These are phyloP conservation scores for Candida ascalaphidarum DNA, from an alignment of 805 yeast species.

Conservation along the genomic window DNA sequence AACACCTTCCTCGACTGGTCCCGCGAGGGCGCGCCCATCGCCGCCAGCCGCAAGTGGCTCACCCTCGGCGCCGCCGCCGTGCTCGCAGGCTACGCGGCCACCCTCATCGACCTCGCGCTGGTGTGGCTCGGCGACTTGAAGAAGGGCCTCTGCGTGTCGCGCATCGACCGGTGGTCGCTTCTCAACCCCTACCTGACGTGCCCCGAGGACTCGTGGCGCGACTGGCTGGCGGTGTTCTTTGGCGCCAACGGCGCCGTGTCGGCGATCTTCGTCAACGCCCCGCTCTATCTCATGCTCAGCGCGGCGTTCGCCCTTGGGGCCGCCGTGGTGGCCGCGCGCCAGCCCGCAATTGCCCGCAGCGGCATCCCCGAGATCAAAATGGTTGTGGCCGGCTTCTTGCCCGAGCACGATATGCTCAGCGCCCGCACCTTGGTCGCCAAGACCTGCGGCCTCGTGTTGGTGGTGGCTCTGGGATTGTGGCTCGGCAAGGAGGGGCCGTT, in stretches of 20 bases:
- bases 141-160: conserved; percentile 41
- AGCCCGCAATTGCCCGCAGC: conserved; percentile 29
- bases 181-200: conserved; percentile 35
- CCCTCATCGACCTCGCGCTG: conserved; percentile 40
- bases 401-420: conserved; percentile 40
- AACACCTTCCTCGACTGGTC: conserved; percentile 46
- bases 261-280: conserved; percentile 21
- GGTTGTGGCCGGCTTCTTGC: conserved; percentile 59
- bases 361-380: conserved; percentile 74
- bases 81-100: conserved; percentile 39
- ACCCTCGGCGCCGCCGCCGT: conserved; percentile 38
- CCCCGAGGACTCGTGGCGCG: conserved; percentile 30
- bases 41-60: conserved; percentile 42
- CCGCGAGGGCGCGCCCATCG: no score
- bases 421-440: conserved; percentile 46
- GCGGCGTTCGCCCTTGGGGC: conserved; percentile 15
- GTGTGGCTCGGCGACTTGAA: conserved; percentile 45
- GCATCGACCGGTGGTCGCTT: conserved; percentile 30
- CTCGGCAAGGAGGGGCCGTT: conserved; percentile 84
- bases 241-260: conserved; percentile 8
- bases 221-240: conserved; percentile 26
- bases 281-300: conserved; percentile 25
- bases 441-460: conserved; percentile 48
- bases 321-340: conserved; percentile 18
- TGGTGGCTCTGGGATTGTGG: conserved; percentile 73